Evolutionary conservation across 495 filamentous ascomycete species (phyloP), one percentile per base, ranked within the genome.

Genomic region (Penicillium flavigenum): DNA sequence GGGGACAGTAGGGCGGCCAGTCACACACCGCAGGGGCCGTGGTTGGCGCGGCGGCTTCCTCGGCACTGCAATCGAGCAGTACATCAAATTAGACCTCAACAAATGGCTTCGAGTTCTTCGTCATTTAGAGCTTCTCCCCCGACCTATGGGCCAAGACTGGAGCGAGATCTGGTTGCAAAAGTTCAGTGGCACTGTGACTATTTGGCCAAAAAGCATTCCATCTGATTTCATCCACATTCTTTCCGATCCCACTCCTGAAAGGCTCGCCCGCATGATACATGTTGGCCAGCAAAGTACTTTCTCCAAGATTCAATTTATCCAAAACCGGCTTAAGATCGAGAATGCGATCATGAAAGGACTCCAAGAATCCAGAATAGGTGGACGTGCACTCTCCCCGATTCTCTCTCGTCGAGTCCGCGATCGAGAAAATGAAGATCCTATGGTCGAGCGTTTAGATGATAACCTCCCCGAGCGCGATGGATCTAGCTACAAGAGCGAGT

Each of bases 1-100:
- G 36, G 94, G 94, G 14, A 85, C 87, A 1, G 91, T 98, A 42
- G 94, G 94, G 32, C 85, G 89, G 24, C 94, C 94, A 26, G 94
- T 98, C 34, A 97, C 94, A 0, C 94, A 98, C 70, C 88, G 94
- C 44, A 86, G 84, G 57, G 94, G 94, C 7, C 88, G 92, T 36
- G 94, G 94, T 51, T 98, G 94, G 94, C 86, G 94, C 32, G 94
- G 94, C 38, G 94, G 94, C 3, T 98, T 92, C 74, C 79, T 98
- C 1, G 92, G 92, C 24, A 88, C 84, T n/a, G 92, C 94, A 0
- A 80, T 88, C 3, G 94, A 98, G 67, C 92, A 96, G 66, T 96
- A 92, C 67, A 85, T 98, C 72, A 96, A 96, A 67, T 82, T 97
- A 12, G 94, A 98, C 72, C 76, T 98, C 44, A 92, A 87, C 62